Percentiles rank a stretch among this genome's conserved stretches.
Evolutionary conservation across 345 rosid genomes (phyloP).

Genomic region (Linum usitatissimum): DNA sequence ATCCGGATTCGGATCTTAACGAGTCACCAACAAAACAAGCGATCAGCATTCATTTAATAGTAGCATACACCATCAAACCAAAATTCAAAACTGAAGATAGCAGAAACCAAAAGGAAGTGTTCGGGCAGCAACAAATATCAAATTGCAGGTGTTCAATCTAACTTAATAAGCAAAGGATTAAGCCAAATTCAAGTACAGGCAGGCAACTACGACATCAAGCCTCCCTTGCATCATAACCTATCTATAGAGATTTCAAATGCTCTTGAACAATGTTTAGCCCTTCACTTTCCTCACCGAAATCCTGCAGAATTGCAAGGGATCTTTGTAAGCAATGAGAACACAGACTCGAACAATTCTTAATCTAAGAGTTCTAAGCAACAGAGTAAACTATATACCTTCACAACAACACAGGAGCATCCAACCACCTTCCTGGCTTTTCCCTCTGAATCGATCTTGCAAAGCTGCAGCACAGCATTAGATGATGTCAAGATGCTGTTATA

Average conservation of each 20-base stretch:
- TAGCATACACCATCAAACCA: too few relatives aligned
- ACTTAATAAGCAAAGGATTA: neutral
- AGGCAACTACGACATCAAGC: neutral
- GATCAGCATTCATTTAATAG: too few relatives aligned
- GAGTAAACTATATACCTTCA: neutral
- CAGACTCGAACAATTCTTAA: neutral
- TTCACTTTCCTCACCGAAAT: constrained; percentile 49
- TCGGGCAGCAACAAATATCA: too few relatives aligned
- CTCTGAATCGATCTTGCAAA: neutral
- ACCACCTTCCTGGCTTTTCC: neutral
- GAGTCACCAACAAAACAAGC: too few relatives aligned
- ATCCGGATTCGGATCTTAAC: too few relatives aligned
- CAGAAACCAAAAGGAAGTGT: too few relatives aligned
- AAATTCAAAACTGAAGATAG: too few relatives aligned
- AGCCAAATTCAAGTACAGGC: neutral
- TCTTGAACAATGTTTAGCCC: constrained; percentile 41
- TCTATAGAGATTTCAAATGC: constrained; percentile 28
- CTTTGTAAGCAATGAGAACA: neutral
- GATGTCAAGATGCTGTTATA: too few relatives aligned
- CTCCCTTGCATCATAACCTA: neutral
- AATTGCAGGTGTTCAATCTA: neutral
- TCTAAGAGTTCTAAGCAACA: too few relatives aligned
- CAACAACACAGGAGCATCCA: neutral
- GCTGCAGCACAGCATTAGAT: neutral
- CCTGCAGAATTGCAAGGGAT: constrained; percentile 26